These are phyloP conservation scores for Fusarium continuum DNA, from an alignment of 2,329 filamentous ascomycete genomes.

Conservation along the genomic window DNA sequence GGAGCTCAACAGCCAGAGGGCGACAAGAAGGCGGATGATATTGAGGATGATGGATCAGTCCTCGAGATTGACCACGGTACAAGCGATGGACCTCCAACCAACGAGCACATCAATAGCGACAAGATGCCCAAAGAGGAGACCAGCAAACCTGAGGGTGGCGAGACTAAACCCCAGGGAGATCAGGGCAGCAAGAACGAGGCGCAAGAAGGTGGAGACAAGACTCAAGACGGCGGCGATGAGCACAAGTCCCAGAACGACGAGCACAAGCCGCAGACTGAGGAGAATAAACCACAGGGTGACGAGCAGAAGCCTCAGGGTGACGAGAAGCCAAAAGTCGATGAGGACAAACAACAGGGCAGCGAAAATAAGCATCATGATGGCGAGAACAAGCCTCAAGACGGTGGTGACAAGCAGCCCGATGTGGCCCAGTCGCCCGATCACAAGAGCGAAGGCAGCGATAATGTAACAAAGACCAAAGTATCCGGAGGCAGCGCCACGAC, in stretches of 20 bases:
- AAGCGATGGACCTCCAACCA: background rate
- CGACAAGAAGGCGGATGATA: background rate
- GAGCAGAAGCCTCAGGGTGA: background rate
- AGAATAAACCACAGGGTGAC: conserved; percentile 1
- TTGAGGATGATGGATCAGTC: background rate
- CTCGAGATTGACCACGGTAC: conserved; percentile 6
- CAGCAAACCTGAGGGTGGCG: background rate
- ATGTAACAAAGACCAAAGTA: background rate
- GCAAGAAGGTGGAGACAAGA: too few relatives aligned
- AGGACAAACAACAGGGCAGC: conserved; percentile 4
- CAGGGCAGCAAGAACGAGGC: background rate
- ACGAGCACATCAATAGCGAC: background rate
- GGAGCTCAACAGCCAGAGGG: background rate
- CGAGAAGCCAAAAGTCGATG: background rate
- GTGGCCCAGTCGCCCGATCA: background rate
- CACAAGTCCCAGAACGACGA: conserved; percentile 12
- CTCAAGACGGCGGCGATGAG: background rate
- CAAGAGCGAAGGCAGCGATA: conserved; percentile 5
- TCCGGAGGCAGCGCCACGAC: background rate
- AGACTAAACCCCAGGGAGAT: background rate
- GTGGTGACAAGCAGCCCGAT: background rate
- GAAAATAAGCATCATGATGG: conserved; percentile 16
- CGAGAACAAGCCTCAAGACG: conserved; percentile 33
- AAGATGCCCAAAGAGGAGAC: background rate
- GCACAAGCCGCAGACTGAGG: background rate